Evolutionary conservation across 805 yeast species (phyloP).

Genomic region (Candida pseudoglaebosa): DNA sequence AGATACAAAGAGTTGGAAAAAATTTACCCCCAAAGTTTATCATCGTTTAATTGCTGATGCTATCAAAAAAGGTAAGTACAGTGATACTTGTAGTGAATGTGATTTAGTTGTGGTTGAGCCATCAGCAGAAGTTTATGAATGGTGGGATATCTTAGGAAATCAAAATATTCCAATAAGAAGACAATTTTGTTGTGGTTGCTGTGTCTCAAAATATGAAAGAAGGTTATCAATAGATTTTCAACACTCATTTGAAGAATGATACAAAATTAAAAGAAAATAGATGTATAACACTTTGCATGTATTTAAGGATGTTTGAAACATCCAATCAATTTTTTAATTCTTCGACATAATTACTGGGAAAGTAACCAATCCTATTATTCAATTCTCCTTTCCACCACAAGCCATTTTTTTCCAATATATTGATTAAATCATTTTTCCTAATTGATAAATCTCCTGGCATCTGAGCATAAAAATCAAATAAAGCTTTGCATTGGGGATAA

Average conservation of each 20-base stretch:
- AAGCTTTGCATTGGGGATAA: slow-evolving; percentile 31
- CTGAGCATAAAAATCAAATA: slow-evolving; percentile 34
- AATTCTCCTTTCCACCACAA: slow-evolving; percentile 38
- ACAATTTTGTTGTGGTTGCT: slow-evolving; percentile 52
- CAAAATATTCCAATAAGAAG: slow-evolving; percentile 48
- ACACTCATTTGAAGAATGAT: not conserved
- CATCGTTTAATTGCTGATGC: slow-evolving; percentile 49
- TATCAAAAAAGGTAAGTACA: slow-evolving; percentile 46
- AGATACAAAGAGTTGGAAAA: slow-evolving; percentile 54
- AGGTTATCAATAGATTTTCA: slow-evolving; percentile 2
- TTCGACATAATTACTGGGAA: slow-evolving; percentile 31
- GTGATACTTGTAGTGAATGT: slow-evolving; percentile 54
- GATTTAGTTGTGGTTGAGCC: slow-evolving; percentile 47
- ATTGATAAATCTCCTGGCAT: slow-evolving; percentile 42
- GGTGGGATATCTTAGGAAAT: slow-evolving; percentile 62
- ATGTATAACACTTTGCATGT: too few species aligned
- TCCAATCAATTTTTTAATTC: slow-evolving; percentile 1
- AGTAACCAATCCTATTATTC: slow-evolving; percentile 19
- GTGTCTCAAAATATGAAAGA: slow-evolving; percentile 29
- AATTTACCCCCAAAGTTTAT: slow-evolving; percentile 39
- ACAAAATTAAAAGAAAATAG: too few species aligned
- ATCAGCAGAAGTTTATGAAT: slow-evolving; percentile 55
- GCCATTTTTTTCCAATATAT: slow-evolving; percentile 26
- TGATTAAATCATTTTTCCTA: slow-evolving; percentile 39
- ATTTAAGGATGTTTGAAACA: too few species aligned